These are phyloP conservation scores for Aspergillus indologenus DNA, from an alignment of 495 filamentous ascomycete species.

Conservation along the genomic window DNA sequence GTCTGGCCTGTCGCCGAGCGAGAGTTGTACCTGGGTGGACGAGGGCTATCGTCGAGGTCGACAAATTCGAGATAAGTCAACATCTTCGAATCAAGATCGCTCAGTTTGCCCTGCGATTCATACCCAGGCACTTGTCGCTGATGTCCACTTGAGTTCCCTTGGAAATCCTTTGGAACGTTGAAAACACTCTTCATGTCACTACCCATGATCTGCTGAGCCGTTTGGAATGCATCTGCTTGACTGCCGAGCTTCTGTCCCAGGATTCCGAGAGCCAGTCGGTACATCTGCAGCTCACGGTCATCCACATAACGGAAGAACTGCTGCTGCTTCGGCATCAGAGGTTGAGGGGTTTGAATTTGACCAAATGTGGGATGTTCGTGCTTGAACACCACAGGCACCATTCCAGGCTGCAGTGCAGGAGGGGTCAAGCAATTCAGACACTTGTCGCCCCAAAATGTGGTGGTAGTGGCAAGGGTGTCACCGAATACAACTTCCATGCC, in stretches of 20 bases:
- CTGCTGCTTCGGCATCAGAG: constrained; percentile 51
- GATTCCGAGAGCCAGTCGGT: constrained; percentile 45
- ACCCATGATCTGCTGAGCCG: constrained; percentile 50
- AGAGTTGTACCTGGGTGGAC: constrained; percentile 62
- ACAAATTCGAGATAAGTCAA: constrained; percentile 73
- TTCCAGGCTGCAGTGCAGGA: constrained; percentile 63
- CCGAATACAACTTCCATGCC: constrained; percentile 88
- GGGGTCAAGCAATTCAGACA: constrained; percentile 84
- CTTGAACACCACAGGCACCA: constrained; percentile 72
- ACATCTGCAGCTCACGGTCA: constrained; percentile 68
- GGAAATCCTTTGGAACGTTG: constrained; percentile 44
- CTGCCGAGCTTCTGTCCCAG: constrained; percentile 47
- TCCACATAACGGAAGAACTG: constrained; percentile 77
- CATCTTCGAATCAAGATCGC: constrained; percentile 67
- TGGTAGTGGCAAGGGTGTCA: constrained; percentile 69
- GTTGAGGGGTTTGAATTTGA: constrained; percentile 40
- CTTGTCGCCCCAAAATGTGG: constrained; percentile 77
- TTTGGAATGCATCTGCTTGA: constrained; percentile 50
- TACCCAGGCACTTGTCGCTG: constrained; percentile 46
- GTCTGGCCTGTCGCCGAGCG: constrained; percentile 66
- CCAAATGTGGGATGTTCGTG: constrained; percentile 54
- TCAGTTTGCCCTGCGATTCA: constrained; percentile 40
- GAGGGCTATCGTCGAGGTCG: constrained; percentile 70
- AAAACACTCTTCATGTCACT: constrained; percentile 44
- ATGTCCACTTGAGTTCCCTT: constrained; percentile 40